Conservation (phyloP, 2,329 filamentous ascomycete species). For the Penicillium glabrum region DNA sequence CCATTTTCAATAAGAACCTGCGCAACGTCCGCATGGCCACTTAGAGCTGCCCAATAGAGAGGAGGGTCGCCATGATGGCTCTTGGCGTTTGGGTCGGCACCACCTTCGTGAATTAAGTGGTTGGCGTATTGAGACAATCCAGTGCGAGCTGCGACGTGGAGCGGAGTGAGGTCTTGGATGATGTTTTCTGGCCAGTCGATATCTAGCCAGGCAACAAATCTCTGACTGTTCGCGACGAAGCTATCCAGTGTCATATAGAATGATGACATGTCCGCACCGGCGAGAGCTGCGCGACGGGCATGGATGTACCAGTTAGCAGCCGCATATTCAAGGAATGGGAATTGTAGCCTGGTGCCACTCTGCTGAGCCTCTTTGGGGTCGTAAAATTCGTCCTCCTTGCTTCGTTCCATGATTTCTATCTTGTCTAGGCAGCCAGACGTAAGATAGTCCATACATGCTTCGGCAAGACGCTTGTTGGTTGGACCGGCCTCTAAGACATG, state of each 20-base stretch:
- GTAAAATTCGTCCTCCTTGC: neutral
- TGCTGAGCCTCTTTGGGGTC: neutral
- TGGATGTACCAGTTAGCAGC: constrained; percentile 14
- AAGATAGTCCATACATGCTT: constrained; percentile 13
- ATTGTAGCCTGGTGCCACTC: constrained; percentile 5
- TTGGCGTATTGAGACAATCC: constrained; percentile 8
- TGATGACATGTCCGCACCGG: neutral
- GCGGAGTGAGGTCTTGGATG: constrained; percentile 4
- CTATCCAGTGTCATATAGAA: constrained; percentile 4
- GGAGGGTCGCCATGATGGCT: neutral
- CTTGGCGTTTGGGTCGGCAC: neutral
- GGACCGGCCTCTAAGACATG: constrained; percentile 9
- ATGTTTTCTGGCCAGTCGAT: neutral
- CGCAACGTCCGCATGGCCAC: constrained; percentile 13
- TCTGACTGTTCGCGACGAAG: constrained; percentile 1
- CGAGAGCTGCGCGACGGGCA: constrained; percentile 1
- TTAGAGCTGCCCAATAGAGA: constrained; percentile 4
- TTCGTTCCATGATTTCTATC: neutral
- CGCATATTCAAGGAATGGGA: constrained; percentile 19
- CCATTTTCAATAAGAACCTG: constrained; percentile 13
- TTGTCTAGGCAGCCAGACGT: constrained; percentile 7
- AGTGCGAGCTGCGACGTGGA: constrained; percentile 11
- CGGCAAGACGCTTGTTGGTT: constrained; percentile 8
- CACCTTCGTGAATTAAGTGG: constrained; percentile 4
- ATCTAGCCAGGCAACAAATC: constrained; percentile 2